Conservation (phyloP, 2,329 filamentous ascomycete species). For the Ophiognomonia clavigignenti-juglandacearum region DNA sequence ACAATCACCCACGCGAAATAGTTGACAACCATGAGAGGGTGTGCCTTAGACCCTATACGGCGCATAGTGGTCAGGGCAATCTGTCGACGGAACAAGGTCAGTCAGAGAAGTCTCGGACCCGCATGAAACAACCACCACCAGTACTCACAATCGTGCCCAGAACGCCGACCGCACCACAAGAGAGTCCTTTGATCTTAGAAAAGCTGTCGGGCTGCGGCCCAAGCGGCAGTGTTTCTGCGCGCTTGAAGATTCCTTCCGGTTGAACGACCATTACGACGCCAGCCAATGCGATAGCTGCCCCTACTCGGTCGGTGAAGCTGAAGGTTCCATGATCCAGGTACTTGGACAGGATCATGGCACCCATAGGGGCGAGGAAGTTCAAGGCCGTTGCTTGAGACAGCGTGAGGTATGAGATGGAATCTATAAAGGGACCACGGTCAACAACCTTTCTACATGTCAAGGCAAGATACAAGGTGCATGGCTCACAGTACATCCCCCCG, state of each 20-base stretch:
- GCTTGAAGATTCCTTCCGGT: slow-evolving; percentile 34
- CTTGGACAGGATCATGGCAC: slow-evolving; percentile 77
- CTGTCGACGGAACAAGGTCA: too few species aligned
- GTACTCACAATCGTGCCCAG: slow-evolving; percentile 10
- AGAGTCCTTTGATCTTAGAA: slow-evolving; percentile 1
- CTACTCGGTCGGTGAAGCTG: slow-evolving; percentile 70
- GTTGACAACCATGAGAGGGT: slow-evolving; percentile 9
- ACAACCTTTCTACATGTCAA: neutral
- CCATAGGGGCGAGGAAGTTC: slow-evolving; percentile 76
- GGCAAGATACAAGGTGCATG: neutral
- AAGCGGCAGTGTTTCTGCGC: slow-evolving; percentile 40
- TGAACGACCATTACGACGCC: slow-evolving; percentile 82
- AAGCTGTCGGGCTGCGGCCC: neutral
- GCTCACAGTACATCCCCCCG: slow-evolving; percentile 50
- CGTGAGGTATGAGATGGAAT: slow-evolving; percentile 66
- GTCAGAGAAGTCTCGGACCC: too few species aligned
- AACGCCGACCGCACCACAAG: slow-evolving; percentile 6
- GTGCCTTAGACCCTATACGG: slow-evolving; percentile 14
- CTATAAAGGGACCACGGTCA: slow-evolving; percentile 58
- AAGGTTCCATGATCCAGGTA: slow-evolving; percentile 72
- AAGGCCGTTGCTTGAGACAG: slow-evolving; percentile 86
- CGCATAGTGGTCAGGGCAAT: slow-evolving; percentile 20
- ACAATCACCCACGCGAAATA: slow-evolving; percentile 14
- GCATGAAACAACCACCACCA: too few species aligned
- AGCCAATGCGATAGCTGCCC: slow-evolving; percentile 66